A percentile compares a stretch with the other conserved stretches of the same genome.
Conservation (phyloP, 2,329 filamentous ascomycete genomes). For the Coniochaeta pulveracea region DNA sequence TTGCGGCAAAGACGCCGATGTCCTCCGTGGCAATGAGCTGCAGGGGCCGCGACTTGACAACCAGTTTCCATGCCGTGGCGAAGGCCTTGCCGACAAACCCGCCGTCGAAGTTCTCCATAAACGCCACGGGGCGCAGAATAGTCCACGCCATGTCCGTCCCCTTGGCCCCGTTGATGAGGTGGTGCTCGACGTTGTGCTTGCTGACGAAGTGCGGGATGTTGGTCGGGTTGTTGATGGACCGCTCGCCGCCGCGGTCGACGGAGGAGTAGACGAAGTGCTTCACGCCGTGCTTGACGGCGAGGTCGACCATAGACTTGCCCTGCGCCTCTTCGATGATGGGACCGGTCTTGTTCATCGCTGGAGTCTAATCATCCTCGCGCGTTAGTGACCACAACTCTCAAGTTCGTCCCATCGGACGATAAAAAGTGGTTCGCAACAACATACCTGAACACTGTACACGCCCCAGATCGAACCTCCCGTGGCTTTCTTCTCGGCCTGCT, state of each 20-base stretch:
- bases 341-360: no score
- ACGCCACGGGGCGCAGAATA: constrained; percentile 21
- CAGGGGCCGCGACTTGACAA: no score
- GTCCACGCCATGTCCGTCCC: constrained; percentile 15
- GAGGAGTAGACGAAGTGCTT: constrained; percentile 11
- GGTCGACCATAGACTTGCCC: constrained; percentile 17
- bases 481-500: no score
- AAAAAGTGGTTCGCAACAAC: no score
- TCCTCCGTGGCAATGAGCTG: constrained; percentile 25
- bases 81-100: no score
- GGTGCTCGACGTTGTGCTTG: constrained; percentile 46
- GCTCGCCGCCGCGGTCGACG: constrained; percentile 12
- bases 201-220: constrained; percentile 9
- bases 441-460: no score
- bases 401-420: no score
- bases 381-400: no score
- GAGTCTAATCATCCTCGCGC: no score
- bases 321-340: constrained; percentile 20
- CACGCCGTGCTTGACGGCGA: constrained; percentile 13
- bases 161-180: constrained; percentile 27
- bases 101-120: constrained; percentile 27
- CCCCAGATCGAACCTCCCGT: no score
- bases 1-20: constrained; percentile 24
- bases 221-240: constrained; percentile 9
- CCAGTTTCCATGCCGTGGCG: no score